A percentile compares a stretch with the other conserved stretches of the same genome.
Evolutionary conservation across 768 basidiomycete species (phyloP).

Genomic region (Rhodotorula paludigena): DNA sequence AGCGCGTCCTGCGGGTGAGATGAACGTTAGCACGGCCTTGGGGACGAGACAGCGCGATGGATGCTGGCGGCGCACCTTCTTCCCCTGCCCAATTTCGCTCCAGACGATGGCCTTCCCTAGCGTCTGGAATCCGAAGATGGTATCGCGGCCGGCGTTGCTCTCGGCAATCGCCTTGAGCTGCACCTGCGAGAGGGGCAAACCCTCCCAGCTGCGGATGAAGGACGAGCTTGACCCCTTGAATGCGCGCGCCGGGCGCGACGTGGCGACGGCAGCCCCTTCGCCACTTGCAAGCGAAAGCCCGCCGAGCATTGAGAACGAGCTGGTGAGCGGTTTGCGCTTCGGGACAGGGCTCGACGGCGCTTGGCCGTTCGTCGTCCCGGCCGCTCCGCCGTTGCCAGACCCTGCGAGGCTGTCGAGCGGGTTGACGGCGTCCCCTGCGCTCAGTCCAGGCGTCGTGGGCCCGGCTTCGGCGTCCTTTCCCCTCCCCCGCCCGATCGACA

Average conservation of each 20-base stretch:
- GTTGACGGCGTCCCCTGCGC: neutral
- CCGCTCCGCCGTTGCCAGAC: neutral
- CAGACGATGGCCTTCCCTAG: slow-evolving; percentile 20
- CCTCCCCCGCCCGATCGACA: slow-evolving; percentile 29
- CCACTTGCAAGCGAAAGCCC: neutral
- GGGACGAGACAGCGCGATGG: slow-evolving; percentile 1
- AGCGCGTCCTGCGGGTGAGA: slow-evolving; percentile 65
- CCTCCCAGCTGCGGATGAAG: slow-evolving; percentile 53
- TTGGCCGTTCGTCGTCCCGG: neutral
- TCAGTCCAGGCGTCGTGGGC: neutral
- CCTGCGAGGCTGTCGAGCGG: neutral
- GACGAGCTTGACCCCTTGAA: slow-evolving; percentile 65
- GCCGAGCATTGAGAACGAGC: slow-evolving; percentile 35
- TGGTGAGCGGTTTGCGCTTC: slow-evolving; percentile 25
- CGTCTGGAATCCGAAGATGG: slow-evolving; percentile 37
- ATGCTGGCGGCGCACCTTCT: slow-evolving; percentile 26
- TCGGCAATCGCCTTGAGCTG: slow-evolving; percentile 17
- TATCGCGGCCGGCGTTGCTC: slow-evolving; percentile 23
- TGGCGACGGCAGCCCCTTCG: neutral
- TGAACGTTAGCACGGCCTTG: neutral
- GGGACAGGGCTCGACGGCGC: slow-evolving; percentile 5
- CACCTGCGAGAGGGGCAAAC: slow-evolving; percentile 23
- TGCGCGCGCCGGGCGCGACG: slow-evolving; percentile 43
- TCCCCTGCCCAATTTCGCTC: slow-evolving; percentile 24
- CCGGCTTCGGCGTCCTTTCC: neutral